Conservation (phyloP, 352 stramenopile species). For the Globisporangium uncinulatum region DNA sequence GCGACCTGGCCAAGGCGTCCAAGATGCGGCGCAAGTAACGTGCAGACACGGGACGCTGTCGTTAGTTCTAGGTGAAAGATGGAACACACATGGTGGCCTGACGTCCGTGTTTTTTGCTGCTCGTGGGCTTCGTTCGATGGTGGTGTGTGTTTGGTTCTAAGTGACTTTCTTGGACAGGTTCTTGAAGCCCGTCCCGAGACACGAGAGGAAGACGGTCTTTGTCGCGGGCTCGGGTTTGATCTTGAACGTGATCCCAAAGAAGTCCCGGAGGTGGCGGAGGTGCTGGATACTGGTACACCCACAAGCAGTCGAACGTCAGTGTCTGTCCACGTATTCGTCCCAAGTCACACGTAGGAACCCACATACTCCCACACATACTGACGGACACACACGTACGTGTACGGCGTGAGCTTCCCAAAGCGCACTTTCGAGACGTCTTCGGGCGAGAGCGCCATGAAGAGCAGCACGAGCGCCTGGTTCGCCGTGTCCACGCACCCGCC, state of each 20-base stretch:
- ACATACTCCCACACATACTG: too few relatives aligned
- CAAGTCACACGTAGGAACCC: background rate
- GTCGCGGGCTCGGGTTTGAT: conserved; percentile 87
- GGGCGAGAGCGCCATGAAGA: conserved; percentile 97
- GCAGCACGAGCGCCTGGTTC: conserved; percentile 93
- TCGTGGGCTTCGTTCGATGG: background rate
- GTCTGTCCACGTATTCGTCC: background rate
- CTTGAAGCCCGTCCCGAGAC: conserved; percentile 93
- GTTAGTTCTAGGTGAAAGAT: too few relatives aligned
- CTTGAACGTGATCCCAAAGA: conserved; percentile 93
- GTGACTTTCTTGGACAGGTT: conserved; percentile 95
- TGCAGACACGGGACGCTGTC: background rate
- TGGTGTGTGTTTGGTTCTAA: conserved; percentile 31
- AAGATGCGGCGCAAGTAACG: conserved; percentile 67
- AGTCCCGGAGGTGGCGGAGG: conserved; percentile 87
- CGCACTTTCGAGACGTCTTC: conserved; percentile 97
- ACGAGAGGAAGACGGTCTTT: conserved; percentile 91
- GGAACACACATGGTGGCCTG: background rate
- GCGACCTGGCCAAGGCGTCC: conserved; percentile 43
- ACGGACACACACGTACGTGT: conserved; percentile 41
- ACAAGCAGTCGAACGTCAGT: background rate
- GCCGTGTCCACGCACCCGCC: conserved; percentile 93
- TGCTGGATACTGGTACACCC: conserved; percentile 69
- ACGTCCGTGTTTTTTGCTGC: background rate
- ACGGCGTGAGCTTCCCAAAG: conserved; percentile 83